Percentiles rank a stretch among this genome's conserved stretches.
Conservation (phyloP, 768 basidiomycete species). For the Cantharellus cinnabarinus region DNA sequence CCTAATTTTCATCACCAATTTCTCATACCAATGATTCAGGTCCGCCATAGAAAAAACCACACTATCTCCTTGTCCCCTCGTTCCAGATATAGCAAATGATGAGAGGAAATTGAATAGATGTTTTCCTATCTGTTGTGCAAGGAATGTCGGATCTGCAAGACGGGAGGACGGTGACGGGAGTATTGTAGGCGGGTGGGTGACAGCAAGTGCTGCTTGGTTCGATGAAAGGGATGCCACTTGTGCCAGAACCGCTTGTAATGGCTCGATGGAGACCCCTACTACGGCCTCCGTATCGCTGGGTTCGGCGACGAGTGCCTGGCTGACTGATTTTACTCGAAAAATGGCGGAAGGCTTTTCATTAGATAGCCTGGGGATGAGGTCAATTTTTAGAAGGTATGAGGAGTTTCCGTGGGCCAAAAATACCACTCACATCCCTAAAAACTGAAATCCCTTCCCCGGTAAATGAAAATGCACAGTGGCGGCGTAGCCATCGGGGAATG, state of each 20-base stretch:
- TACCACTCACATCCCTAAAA: conserved; percentile 55
- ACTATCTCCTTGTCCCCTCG: conserved; percentile 23
- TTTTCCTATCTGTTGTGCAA: conserved; percentile 52
- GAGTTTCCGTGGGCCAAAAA: background rate
- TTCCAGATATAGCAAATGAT: conserved; percentile 24
- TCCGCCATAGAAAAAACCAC: conserved; percentile 39
- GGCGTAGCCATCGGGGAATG: conserved; percentile 68
- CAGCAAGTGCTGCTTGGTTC: background rate
- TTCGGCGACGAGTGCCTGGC: conserved; percentile 17
- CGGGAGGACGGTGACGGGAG: conserved; percentile 11
- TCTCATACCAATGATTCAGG: conserved; percentile 54
- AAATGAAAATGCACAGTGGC: conserved; percentile 71
- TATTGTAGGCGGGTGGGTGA: background rate
- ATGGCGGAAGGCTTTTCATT: conserved; percentile 82
- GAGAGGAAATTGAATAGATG: conserved; percentile 59
- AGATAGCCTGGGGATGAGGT: conserved; percentile 36
- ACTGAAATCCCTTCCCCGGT: conserved; percentile 73
- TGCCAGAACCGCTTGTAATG: conserved; percentile 35
- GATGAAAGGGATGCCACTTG: conserved; percentile 26
- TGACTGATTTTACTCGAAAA: conserved; percentile 57
- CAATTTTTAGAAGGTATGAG: background rate
- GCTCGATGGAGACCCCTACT: conserved; percentile 66
- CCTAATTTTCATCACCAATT: conserved; percentile 35
- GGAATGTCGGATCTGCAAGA: conserved; percentile 26
- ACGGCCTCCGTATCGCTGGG: conserved; percentile 27